Evolutionary conservation across 768 basidiomycete genomes (phyloP).

Genomic region (Rhizopogon rudus): DNA sequence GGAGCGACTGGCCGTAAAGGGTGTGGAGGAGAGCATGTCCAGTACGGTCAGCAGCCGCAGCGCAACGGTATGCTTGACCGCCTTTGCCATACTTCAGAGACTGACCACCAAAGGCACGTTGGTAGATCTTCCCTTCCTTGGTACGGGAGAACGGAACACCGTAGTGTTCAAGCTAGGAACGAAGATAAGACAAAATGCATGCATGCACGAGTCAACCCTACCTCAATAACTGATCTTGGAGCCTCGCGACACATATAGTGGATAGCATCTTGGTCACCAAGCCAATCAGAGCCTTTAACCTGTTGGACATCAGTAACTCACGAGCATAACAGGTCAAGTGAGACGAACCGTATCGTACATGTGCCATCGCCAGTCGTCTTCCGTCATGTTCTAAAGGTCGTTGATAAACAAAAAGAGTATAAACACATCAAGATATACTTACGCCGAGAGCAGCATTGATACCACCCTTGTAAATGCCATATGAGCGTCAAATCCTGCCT

Average conservation of each 20-base stretch:
- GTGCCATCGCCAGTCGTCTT: slow-evolving; percentile 99
- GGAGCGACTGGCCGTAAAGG: slow-evolving; percentile 97
- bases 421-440: slow-evolving; percentile 23
- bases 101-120: slow-evolving; percentile 98
- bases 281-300: slow-evolving; percentile 99
- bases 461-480: slow-evolving; percentile 59
- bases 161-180: slow-evolving; percentile 86
- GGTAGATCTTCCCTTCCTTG: slow-evolving; percentile 98
- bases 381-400: slow-evolving; percentile 83
- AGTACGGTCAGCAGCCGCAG: slow-evolving; percentile 97
- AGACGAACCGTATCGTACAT: slow-evolving; percentile 88
- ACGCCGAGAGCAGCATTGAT: slow-evolving; percentile 97
- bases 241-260: slow-evolving; percentile 99
- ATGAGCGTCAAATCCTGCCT: not conserved
- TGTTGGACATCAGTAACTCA: slow-evolving; percentile 27
- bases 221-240: slow-evolving; percentile 90
- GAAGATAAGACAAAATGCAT: not conserved
- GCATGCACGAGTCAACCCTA: slow-evolving; percentile 22
- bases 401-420: slow-evolving; percentile 1
- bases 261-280: slow-evolving; percentile 99
- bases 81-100: slow-evolving; percentile 96
- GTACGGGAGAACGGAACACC: slow-evolving; percentile 99
- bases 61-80: slow-evolving; percentile 98
- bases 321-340: not conserved
- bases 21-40: slow-evolving; percentile 98